Conservation (phyloP, 257 asterid genomes). For the Nicotiana otophora region DNA sequence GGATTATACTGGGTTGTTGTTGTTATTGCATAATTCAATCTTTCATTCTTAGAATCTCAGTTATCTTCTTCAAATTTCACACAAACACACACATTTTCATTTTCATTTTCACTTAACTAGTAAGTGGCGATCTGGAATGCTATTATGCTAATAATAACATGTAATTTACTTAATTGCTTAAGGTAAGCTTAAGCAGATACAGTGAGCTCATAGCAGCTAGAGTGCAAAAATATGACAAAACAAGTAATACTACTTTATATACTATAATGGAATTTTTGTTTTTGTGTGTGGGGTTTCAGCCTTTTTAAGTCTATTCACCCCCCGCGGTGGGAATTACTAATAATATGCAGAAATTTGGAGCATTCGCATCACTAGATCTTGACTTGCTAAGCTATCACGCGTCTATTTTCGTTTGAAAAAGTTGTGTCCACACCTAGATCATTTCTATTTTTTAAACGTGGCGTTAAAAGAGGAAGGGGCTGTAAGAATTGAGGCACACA, state of each 20-base stretch:
- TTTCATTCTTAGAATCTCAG: neutral
- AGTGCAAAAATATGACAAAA: neutral
- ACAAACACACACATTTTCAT: too few species aligned
- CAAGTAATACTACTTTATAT: too few species aligned
- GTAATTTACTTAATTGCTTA: neutral
- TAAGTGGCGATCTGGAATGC: too few species aligned
- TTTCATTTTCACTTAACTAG: too few species aligned
- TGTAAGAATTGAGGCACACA: too few species aligned
- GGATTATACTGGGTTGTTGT: too few species aligned
- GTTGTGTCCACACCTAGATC: neutral
- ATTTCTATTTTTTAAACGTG: neutral
- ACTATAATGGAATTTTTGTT: neutral
- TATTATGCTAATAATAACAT: too few species aligned
- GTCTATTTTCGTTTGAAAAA: neutral
- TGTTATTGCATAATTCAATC: too few species aligned
- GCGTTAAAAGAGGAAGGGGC: neutral
- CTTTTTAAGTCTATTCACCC: neutral
- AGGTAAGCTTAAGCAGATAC: neutral
- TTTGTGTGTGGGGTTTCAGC: neutral
- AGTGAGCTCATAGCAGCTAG: too few species aligned
- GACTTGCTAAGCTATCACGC: neutral
- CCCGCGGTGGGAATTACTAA: too few species aligned
- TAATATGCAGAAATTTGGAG: neutral
- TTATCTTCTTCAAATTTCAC: neutral
- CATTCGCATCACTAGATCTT: neutral